phyloP scores from a whole-genome alignment of 495 filamentous ascomycete species.

The Hypomontagnella monticulosa region DNA sequence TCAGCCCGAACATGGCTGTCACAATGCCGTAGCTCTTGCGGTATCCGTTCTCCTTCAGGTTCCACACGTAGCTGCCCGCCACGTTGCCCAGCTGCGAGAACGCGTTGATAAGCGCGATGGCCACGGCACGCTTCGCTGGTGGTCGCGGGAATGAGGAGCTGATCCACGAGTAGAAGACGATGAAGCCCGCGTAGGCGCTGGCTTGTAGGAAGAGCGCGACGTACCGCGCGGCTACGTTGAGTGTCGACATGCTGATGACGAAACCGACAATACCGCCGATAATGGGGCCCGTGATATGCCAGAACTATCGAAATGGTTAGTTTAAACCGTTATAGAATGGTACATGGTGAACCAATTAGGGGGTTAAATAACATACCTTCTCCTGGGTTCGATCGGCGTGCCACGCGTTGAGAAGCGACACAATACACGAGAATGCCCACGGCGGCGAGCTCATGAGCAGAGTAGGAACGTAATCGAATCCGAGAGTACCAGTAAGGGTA shows the following conservation, averaged over 20 bases:
- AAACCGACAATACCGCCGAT: constrained; percentile 74
- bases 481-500: constrained; percentile 77
- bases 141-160: constrained; percentile 77
- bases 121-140: constrained; percentile 80
- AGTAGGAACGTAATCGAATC: constrained; percentile 72
- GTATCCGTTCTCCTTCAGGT: constrained; percentile 52
- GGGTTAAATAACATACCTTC: constrained; percentile 42
- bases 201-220: constrained; percentile 78
- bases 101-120: constrained; percentile 80
- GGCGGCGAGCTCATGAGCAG: constrained; percentile 80
- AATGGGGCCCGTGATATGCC: constrained; percentile 75
- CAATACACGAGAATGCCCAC: constrained; percentile 73
- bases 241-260: constrained; percentile 75
- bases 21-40: constrained; percentile 59
- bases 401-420: constrained; percentile 75
- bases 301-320: constrained; percentile 60
- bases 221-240: constrained; percentile 72
- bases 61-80: constrained; percentile 80
- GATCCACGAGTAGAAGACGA: constrained; percentile 81
- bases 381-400: constrained; percentile 80
- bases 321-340: not conserved
- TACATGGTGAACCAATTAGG: not conserved
- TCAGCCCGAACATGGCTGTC: constrained; percentile 72
- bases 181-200: constrained; percentile 70
- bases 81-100: constrained; percentile 76